Evolutionary conservation across 768 basidiomycete species (phyloP).

Genomic region (Thelephora aurantiotincta): DNA sequence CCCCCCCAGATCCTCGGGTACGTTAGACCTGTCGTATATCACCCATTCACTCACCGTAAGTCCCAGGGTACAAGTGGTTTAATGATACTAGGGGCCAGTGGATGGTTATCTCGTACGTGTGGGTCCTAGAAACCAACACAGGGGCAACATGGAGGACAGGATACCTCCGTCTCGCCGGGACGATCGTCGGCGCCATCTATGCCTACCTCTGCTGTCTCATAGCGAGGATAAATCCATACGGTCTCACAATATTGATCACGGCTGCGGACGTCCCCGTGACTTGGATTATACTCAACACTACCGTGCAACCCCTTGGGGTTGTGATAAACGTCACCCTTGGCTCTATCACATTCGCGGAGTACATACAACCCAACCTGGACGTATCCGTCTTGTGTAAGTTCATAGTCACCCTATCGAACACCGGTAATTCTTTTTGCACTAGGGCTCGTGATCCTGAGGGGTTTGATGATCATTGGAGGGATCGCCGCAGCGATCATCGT

Average conservation of each 20-base stretch:
- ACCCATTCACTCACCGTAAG: neutral
- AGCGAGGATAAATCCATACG: slow-evolving; percentile 27
- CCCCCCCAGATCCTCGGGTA: slow-evolving; percentile 21
- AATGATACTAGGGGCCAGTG: slow-evolving; percentile 26
- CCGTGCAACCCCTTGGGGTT: slow-evolving; percentile 25
- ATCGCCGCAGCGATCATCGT: slow-evolving; percentile 29
- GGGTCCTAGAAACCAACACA: slow-evolving; percentile 37
- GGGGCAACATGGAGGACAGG: slow-evolving; percentile 37
- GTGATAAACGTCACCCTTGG: slow-evolving; percentile 29
- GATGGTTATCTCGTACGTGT: slow-evolving; percentile 29
- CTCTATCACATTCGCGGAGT: slow-evolving; percentile 22
- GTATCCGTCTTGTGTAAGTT: slow-evolving; percentile 18
- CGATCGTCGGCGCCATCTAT: slow-evolving; percentile 17
- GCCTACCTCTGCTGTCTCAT: slow-evolving; percentile 18
- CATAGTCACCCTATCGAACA: neutral
- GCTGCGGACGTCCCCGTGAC: slow-evolving; percentile 31
- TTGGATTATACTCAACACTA: slow-evolving; percentile 27
- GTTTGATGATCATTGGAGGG: slow-evolving; percentile 27
- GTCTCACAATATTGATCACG: slow-evolving; percentile 23
- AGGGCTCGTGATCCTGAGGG: slow-evolving; percentile 28
- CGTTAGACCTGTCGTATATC: neutral
- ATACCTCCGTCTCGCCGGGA: slow-evolving; percentile 27
- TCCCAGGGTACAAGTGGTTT: slow-evolving; percentile 25
- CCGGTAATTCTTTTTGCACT: neutral
- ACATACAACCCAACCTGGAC: slow-evolving; percentile 12